A percentile compares a stretch with the other conserved stretches of the same genome.
phyloP scores from a whole-genome alignment of 78 protist species.

The Dictyostelium brefeldianum region DNA sequence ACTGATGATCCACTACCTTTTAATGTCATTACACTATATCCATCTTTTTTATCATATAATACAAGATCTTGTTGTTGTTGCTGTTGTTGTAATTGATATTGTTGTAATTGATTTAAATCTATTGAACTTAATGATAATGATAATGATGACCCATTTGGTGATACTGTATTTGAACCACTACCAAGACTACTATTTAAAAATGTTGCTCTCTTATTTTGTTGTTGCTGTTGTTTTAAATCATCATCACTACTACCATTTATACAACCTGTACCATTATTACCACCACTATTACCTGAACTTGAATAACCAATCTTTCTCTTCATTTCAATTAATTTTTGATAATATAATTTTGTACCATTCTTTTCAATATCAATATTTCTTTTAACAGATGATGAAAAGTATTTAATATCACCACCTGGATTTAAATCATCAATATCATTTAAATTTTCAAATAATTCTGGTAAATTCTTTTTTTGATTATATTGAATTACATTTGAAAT shows the following conservation, averaged over 20 bases:
- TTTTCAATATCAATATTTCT: slow-evolving; percentile 76
- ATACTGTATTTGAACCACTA: background rate
- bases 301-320: slow-evolving; percentile 13
- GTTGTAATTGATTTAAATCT: background rate
- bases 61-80: slow-evolving; percentile 5
- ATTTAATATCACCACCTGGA: slow-evolving; percentile 45
- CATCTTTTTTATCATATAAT: slow-evolving; percentile 51
- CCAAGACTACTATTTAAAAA: background rate
- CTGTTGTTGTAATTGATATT: background rate
- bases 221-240: background rate
- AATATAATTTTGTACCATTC: slow-evolving; percentile 47
- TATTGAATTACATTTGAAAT: slow-evolving; percentile 15
- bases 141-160: background rate
- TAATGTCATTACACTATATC: slow-evolving; percentile 52
- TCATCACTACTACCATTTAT: background rate
- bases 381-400: slow-evolving; percentile 58
- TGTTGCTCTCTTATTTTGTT: background rate
- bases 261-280: background rate
- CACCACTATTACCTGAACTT: too few relatives aligned
- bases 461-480: background rate
- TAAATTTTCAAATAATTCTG: background rate
- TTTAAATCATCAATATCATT: background rate
- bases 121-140: background rate
- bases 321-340: slow-evolving; percentile 62
- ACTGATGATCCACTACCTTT: slow-evolving; percentile 56